Evolutionary conservation across 768 basidiomycete genomes (phyloP).

Genomic region (Multifurca ochricompacta): DNA sequence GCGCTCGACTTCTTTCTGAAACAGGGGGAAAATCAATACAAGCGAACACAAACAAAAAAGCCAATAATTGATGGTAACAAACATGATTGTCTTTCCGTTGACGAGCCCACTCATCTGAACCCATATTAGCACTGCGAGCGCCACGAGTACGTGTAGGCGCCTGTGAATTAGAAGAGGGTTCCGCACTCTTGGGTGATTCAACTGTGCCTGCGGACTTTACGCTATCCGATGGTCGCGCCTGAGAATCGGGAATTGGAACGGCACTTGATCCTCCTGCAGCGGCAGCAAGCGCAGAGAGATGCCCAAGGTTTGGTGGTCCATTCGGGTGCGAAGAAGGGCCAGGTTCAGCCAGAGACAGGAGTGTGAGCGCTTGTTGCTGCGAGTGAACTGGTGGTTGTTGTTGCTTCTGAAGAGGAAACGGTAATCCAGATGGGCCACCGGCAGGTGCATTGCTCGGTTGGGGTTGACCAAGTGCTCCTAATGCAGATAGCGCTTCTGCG

Average conservation of each 20-base stretch:
- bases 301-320: constrained; percentile 57
- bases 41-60: neutral
- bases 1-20: constrained; percentile 96
- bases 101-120: constrained; percentile 70
- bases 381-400: constrained; percentile 4
- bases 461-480: constrained; percentile 16
- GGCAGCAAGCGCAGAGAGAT: constrained; percentile 38
- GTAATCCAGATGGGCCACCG: constrained; percentile 14
- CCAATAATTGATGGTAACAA: constrained; percentile 27
- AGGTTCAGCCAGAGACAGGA: constrained; percentile 46
- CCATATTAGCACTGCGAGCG: constrained; percentile 53
- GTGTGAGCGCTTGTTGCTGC: constrained; percentile 13
- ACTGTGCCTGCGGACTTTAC: constrained; percentile 16
- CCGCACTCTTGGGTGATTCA: neutral
- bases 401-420: constrained; percentile 12
- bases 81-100: constrained; percentile 81
- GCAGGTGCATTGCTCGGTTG: constrained; percentile 1
- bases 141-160: constrained; percentile 33
- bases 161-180: constrained; percentile 17
- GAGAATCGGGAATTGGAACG: neutral
- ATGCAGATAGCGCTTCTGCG: constrained; percentile 28
- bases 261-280: constrained; percentile 14
- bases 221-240: constrained; percentile 9
- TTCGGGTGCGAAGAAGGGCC: constrained; percentile 68
- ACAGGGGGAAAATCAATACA: neutral